Base-by-base conservation (phyloP, 2,329 filamentous ascomycete genomes). In the Diaporthe citrichinensis region DNA sequence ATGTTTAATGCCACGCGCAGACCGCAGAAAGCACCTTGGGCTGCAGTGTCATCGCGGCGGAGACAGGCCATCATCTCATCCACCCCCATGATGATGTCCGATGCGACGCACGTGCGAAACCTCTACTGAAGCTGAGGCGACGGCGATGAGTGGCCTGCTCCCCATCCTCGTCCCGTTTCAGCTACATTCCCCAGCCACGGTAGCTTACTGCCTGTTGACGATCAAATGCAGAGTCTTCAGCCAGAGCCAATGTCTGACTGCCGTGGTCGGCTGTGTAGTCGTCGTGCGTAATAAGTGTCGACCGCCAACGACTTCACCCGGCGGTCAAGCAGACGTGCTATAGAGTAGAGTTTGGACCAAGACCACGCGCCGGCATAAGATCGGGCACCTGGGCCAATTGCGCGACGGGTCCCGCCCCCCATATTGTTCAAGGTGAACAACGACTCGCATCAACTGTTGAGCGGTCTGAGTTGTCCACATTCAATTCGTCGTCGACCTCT, bases 311-410 rank as follows among this genome's bases (percentile, higher is more conserved):
- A 55, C 36, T 41, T 69, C 31, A 41, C 31, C 65, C 65, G 49
- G 65, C 65, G 65, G 65, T 69, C 65, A 55, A 55, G 65, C 65
- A 69, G 65, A 31, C 34, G 49, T 69, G n/a, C 65, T 55, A 69
- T 69, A 41, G n/a, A 53, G 36, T 69, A 69, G 49, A 69, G 65
- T 69, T 69, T 55, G n/a, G 49, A 53, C 65, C 65, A 55, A 69
- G 49, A 25, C 65, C 65, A 55, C 49, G 12, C 34, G 65, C 34
- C 65, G 65, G 65, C 65, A 55, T 44, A 55, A 31, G 58, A 59
- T 61, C 44, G 23, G 39, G 41, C 55, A 36, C 17, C 55, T 72
- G 41, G 39, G 57, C 57, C 57, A 62, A 53, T 65, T 44, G 58
- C 58, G 34, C 49, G 3, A 49, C 71, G 25, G 34, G 51, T 44